phyloP scores from a whole-genome alignment of 2,329 filamentous ascomycete genomes.

The Aspergillus brasiliensis region DNA sequence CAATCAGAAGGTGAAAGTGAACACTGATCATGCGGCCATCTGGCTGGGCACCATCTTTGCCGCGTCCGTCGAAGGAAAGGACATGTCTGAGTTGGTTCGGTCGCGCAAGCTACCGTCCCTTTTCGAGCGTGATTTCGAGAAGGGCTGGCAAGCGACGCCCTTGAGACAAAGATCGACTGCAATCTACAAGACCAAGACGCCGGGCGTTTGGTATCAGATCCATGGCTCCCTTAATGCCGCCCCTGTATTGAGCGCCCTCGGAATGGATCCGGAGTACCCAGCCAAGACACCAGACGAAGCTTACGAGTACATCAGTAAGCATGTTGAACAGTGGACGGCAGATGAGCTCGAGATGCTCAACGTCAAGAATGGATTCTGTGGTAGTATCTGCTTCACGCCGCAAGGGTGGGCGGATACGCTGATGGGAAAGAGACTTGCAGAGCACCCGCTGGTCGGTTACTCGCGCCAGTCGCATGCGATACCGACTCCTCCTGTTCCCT shows the following conservation, averaged over 20 bases:
- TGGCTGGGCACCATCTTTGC: background rate
- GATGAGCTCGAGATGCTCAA: conserved; percentile 3
- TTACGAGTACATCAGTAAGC: background rate
- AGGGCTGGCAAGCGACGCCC: background rate
- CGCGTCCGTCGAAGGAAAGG: background rate
- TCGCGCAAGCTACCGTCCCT: background rate
- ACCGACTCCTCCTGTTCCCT: background rate
- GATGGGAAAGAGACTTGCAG: background rate
- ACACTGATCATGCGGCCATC: background rate
- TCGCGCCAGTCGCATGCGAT: background rate
- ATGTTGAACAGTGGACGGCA: background rate
- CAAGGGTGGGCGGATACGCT: background rate
- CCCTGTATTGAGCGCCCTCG: background rate
- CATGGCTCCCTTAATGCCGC: background rate
- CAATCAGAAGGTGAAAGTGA: background rate
- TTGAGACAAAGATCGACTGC: background rate
- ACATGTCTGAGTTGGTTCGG: background rate
- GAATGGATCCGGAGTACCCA: background rate
- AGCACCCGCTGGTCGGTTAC: background rate
- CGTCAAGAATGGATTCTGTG: background rate
- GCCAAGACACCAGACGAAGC: background rate
- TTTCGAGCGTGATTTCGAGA: background rate
- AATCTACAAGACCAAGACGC: background rate
- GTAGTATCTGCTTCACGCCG: background rate
- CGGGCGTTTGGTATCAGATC: background rate